Evolutionary conservation across 192 early-diverging fungal species (phyloP).

Genomic region (Oehlia diaphana): DNA sequence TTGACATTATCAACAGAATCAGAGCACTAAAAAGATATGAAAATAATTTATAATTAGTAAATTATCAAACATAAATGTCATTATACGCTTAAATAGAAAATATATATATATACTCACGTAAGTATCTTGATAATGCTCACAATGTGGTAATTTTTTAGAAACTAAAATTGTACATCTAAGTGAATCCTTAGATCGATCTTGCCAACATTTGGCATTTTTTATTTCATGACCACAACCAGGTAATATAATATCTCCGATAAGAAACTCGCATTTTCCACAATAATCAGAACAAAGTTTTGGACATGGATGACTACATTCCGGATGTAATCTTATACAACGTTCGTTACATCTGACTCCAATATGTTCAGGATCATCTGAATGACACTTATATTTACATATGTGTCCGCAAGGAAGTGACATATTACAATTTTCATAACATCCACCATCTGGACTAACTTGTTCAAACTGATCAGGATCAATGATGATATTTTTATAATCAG

Average conservation of each 20-base stretch:
- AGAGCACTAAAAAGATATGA: conserved; percentile 27
- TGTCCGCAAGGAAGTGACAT: conserved; percentile 54
- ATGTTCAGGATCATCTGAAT: conserved; percentile 38
- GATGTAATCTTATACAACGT: not conserved
- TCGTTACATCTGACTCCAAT: conserved; percentile 19
- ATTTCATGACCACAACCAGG: not conserved
- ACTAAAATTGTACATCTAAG: conserved; percentile 32
- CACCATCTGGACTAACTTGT: conserved; percentile 50
- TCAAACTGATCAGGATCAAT: conserved; percentile 31
- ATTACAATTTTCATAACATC: conserved; percentile 48
- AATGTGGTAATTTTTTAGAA: conserved; percentile 31
- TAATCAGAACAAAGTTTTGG: conserved; percentile 27
- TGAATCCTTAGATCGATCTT: not conserved
- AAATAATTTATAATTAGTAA: not conserved
- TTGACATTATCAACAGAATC: not conserved
- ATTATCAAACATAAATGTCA: too few species aligned
- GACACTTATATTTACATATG: conserved; percentile 39
- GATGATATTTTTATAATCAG: conserved; percentile 35
- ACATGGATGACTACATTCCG: conserved; percentile 23
- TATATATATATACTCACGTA: not conserved
- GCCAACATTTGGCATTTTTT: not conserved
- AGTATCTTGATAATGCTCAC: conserved; percentile 39
- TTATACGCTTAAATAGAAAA: too few species aligned
- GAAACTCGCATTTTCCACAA: not conserved
- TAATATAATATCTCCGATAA: not conserved